phyloP scores from a whole-genome alignment of 148 eudicot genomes.

The Chenopodium formosanum region DNA sequence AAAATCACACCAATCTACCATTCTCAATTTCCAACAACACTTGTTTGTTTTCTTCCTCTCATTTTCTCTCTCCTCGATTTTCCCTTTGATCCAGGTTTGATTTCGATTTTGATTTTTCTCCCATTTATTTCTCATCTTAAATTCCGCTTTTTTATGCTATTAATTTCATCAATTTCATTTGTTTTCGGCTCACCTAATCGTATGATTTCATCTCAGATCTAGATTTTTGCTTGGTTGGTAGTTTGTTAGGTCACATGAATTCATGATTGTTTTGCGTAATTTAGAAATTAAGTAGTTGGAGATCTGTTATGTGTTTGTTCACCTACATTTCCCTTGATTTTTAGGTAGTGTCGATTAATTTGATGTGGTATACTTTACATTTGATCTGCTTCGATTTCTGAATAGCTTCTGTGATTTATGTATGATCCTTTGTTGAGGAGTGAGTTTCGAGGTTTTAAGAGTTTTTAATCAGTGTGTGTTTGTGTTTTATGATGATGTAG shows the following conservation, averaged over 20 bases:
- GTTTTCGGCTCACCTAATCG: neutral
- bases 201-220: neutral
- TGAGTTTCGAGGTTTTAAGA: neutral
- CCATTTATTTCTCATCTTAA: neutral
- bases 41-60: neutral
- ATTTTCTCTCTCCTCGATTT: neutral
- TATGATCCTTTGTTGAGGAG: neutral
- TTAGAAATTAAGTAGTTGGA: constrained; percentile 3
- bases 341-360: neutral
- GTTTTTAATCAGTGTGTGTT: neutral
- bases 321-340: constrained; percentile 6
- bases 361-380: neutral
- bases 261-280: neutral
- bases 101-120: too few species aligned
- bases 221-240: neutral
- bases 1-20: constrained; percentile 16
- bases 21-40: constrained; percentile 7
- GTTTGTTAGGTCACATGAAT: neutral
- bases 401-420: neutral
- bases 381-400: neutral
- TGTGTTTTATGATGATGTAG: neutral
- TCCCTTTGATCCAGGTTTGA: neutral
- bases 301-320: constrained; percentile 14
- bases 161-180: neutral
- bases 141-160: neutral